These are phyloP conservation scores for Pseudodiploospora longispora DNA, from an alignment of 2,329 filamentous ascomycete genomes.

Conservation along the genomic window DNA sequence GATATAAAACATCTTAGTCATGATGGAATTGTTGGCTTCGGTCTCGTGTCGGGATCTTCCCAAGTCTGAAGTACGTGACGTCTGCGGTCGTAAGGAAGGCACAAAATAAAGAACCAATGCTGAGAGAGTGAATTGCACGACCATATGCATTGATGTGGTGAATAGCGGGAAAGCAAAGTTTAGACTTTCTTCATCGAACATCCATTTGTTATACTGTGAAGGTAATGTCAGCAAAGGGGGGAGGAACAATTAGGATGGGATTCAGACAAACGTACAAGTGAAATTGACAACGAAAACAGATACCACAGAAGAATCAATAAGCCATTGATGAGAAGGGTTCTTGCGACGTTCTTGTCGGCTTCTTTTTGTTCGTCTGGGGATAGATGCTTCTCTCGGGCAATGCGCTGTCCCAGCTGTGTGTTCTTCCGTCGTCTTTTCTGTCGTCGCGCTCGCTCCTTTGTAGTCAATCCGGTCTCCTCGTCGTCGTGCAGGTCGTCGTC, in stretches of 20 bases:
- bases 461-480: conserved; percentile 81
- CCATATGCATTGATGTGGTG: conserved; percentile 91
- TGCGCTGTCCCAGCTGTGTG: conserved; percentile 60
- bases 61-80: conserved; percentile 37
- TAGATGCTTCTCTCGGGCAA: conserved; percentile 51
- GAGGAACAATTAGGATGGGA: not conserved
- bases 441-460: conserved; percentile 60
- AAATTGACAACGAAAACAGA: conserved; percentile 86
- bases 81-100: conserved; percentile 68
- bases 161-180: conserved; percentile 94
- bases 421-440: conserved; percentile 59
- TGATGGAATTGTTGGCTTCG: conserved; percentile 52
- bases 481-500: conserved; percentile 74
- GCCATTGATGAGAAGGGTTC: conserved; percentile 64
- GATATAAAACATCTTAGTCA: conserved; percentile 86
- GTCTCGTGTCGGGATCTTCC: conserved; percentile 43
- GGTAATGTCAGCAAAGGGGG: conserved; percentile 10
- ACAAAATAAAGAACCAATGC: conserved; percentile 71
- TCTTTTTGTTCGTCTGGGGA: conserved; percentile 66
- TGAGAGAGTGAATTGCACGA: conserved; percentile 81
- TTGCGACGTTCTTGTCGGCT: conserved; percentile 66
- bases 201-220: conserved; percentile 95
- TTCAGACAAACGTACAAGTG: conserved; percentile 54
- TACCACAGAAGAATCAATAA: conserved; percentile 82
- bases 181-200: conserved; percentile 80